These are phyloP conservation scores for Lycium barbarum DNA, from an alignment of 257 asterid species.

Conservation along the genomic window DNA sequence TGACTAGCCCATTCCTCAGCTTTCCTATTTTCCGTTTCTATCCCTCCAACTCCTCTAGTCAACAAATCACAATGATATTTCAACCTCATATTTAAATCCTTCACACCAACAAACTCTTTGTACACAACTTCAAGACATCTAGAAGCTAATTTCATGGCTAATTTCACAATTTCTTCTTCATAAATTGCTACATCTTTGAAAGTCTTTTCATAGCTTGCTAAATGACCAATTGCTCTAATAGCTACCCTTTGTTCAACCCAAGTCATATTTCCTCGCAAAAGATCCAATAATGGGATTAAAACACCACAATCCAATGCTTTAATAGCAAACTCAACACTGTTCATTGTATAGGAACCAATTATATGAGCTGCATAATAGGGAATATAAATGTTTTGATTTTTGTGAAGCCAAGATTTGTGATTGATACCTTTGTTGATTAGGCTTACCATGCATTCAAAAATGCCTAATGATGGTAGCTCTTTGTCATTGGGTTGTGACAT, in stretches of 20 bases:
- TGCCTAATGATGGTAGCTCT: conserved; percentile 68
- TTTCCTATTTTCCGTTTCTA: conserved; percentile 66
- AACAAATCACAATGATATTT: conserved; percentile 63
- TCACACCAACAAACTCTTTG: conserved; percentile 54
- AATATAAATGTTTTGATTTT: conserved; percentile 64
- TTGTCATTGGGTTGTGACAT: conserved; percentile 66
- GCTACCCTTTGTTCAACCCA: conserved; percentile 96
- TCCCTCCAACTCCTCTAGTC: conserved; percentile 70
- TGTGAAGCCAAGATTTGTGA: conserved; percentile 60
- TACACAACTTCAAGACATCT: conserved; percentile 65
- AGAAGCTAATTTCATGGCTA: conserved; percentile 62
- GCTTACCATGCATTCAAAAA: conserved; percentile 69
- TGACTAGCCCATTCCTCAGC: conserved; percentile 96
- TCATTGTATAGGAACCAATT: conserved; percentile 81
- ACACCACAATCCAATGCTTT: conserved; percentile 69
- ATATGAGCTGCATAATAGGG: conserved; percentile 92
- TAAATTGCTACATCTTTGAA: conserved; percentile 48
- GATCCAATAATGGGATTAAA: conserved; percentile 63
- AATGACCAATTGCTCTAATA: conserved; percentile 79
- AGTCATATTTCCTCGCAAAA: conserved; percentile 73
- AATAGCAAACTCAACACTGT: conserved; percentile 47
- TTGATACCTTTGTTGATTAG: conserved; percentile 56
- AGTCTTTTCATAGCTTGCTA: conserved; percentile 73
- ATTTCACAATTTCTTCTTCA: conserved; percentile 59
- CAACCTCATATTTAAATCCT: conserved; percentile 45